Conservation (phyloP, 257 asterid species). For the Fraxinus anomala region DNA sequence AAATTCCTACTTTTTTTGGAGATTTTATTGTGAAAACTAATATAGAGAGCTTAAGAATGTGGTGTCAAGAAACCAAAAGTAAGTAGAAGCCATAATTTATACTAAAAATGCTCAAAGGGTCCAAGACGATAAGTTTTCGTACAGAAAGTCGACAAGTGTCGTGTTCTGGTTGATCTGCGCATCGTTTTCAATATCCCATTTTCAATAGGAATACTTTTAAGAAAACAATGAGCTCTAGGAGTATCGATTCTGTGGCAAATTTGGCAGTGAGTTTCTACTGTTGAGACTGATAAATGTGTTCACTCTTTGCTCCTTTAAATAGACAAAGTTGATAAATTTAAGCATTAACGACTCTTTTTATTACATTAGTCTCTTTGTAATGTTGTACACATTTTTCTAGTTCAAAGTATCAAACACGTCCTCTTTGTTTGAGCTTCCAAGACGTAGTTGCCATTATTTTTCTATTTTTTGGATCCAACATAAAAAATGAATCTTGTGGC, state of each 20-base stretch:
- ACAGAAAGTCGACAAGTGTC: conserved; percentile 48
- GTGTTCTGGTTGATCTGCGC: conserved; percentile 22
- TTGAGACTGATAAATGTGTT: neutral
- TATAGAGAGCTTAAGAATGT: conserved; percentile 24
- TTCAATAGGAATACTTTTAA: neutral
- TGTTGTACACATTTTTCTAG: neutral
- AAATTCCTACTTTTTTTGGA: neutral
- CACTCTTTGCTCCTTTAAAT: neutral
- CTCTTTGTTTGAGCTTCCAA: neutral
- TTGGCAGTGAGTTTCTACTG: neutral
- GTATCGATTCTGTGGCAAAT: neutral
- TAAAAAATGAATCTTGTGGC: neutral
- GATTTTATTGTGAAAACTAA: neutral
- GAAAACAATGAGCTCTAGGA: conserved; percentile 5
- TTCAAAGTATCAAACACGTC: neutral
- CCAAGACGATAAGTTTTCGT: conserved; percentile 19
- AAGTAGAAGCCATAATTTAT: conserved; percentile 52
- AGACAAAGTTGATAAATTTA: neutral
- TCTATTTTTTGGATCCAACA: neutral
- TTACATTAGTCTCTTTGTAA: neutral
- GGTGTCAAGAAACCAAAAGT: conserved; percentile 31
- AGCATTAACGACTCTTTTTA: neutral
- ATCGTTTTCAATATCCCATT: neutral
- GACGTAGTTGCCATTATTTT: neutral
- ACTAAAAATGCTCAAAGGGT: conserved; percentile 23